Evolutionary conservation across 1,139 yeast species (phyloP).

Genomic region (Nadsonia starkeyi-henricii): DNA sequence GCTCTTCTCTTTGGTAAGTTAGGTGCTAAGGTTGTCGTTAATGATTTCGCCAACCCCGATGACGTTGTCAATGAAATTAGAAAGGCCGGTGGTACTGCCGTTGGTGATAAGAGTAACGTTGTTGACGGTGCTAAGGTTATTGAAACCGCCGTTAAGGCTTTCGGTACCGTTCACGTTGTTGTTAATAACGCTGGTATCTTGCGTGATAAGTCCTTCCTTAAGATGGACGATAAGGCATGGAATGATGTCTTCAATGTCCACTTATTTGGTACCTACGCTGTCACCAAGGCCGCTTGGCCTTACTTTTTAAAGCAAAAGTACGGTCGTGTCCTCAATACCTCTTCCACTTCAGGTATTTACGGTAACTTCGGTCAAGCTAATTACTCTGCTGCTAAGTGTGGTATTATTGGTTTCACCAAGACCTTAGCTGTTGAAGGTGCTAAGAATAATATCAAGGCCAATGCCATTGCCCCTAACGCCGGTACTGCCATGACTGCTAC

Average conservation of each 20-base stretch:
- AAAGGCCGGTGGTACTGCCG: conserved; percentile 66
- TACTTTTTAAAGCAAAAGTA: conserved; percentile 60
- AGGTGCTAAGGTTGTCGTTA: conserved; percentile 92
- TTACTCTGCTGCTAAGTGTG: conserved; percentile 88
- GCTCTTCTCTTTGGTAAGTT: conserved; percentile 74
- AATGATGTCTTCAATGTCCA: conserved; percentile 68
- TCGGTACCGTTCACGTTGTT: conserved; percentile 75
- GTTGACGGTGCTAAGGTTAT: conserved; percentile 64
- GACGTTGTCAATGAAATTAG: conserved; percentile 68
- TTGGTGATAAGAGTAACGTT: conserved; percentile 78
- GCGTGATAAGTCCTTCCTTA: conserved; percentile 77
- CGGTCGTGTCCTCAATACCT: conserved; percentile 77
- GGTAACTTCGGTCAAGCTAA: conserved; percentile 97
- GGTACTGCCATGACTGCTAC: conserved; percentile 95
- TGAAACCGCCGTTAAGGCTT: conserved; percentile 60
- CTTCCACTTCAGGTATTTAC: conserved; percentile 93
- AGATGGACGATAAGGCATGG: conserved; percentile 83
- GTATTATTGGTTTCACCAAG: conserved; percentile 70
- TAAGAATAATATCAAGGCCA: conserved; percentile 59
- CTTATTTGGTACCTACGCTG: conserved; percentile 64
- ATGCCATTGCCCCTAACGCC: conserved; percentile 91
- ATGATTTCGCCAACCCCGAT: conserved; percentile 65
- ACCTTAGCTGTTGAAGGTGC: conserved; percentile 87
- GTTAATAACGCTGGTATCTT: conserved; percentile 91
- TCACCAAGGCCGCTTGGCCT: conserved; percentile 91